Evolutionary conservation across 1,284 basidiomycete species (phyloP).

Genomic region (Ustilago vetiveriae): DNA sequence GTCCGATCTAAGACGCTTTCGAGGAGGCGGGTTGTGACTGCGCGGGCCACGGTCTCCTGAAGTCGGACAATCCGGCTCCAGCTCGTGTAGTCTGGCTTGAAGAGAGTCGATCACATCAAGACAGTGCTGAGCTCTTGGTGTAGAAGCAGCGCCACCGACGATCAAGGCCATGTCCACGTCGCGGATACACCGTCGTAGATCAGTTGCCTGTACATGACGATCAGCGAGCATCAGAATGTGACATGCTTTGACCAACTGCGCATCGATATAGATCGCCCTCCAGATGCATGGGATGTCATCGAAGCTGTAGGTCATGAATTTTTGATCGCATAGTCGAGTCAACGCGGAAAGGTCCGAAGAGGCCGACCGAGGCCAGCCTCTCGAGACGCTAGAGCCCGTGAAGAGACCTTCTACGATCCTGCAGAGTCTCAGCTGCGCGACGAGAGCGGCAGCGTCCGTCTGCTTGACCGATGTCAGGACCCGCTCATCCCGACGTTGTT

Average conservation of each 20-base stretch:
- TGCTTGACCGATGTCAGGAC: too few species aligned
- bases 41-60: too few species aligned
- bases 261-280: conserved; percentile 70
- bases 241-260: conserved; percentile 32
- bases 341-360: conserved; percentile 49
- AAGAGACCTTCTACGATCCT: neutral
- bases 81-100: conserved; percentile 3
- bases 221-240: neutral
- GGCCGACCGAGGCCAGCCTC: neutral
- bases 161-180: conserved; percentile 82
- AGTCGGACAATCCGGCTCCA: neutral
- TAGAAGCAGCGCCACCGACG: conserved; percentile 74
- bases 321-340: conserved; percentile 67
- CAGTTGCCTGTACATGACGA: neutral
- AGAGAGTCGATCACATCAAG: conserved; percentile 67
- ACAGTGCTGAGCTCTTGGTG: conserved; percentile 28
- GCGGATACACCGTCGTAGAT: conserved; percentile 67
- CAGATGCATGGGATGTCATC: conserved; percentile 66
- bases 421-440: conserved; percentile 3
- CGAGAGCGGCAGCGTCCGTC: too few species aligned
- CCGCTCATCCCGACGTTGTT: too few species aligned
- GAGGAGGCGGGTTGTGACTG: too few species aligned
- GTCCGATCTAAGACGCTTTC: conserved; percentile 5
- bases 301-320: conserved; percentile 69
- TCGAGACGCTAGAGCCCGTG: neutral